Conservation (phyloP, 768 basidiomycete genomes). For the Podaxis sp. region DNA sequence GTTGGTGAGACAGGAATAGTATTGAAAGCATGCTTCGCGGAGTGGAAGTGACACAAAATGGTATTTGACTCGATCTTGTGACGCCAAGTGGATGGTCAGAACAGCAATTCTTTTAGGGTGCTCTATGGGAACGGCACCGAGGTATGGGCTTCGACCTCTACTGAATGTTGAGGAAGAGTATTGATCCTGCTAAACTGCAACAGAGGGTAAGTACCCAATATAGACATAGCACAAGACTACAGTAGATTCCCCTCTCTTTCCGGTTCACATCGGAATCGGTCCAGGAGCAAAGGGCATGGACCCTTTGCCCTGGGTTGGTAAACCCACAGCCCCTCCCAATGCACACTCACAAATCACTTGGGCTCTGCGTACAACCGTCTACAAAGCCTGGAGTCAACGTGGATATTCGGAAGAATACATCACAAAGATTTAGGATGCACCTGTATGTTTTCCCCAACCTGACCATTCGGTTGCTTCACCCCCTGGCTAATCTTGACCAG, state of each 20-base stretch:
- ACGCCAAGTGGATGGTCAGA: not conserved
- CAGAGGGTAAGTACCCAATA: not conserved
- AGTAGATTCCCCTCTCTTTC: not conserved
- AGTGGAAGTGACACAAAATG: not conserved
- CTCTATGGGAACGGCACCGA: not conserved
- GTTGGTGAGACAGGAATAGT: too few relatives aligned
- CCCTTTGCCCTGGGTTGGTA: constrained; percentile 11
- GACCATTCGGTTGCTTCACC: constrained; percentile 27
- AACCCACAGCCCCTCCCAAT: constrained; percentile 32
- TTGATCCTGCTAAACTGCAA: not conserved
- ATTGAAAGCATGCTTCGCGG: not conserved
- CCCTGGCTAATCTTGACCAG: constrained; percentile 72
- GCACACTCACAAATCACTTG: constrained; percentile 89
- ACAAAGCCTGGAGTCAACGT: constrained; percentile 6
- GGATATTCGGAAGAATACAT: not conserved
- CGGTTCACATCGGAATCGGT: constrained; percentile 2
- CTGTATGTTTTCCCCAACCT: constrained; percentile 46
- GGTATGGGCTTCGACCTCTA: not conserved
- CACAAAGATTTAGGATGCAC: constrained; percentile 19
- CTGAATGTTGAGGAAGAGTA: not conserved
- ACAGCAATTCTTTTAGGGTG: not conserved
- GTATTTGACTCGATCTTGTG: not conserved
- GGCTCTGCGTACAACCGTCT: constrained; percentile 75
- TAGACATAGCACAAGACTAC: not conserved
- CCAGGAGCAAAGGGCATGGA: not conserved